Percentiles rank a stretch among this genome's conserved stretches.
Conservation (phyloP, 352 stramenopile species). For the Chrysophaeum taylorii region DNA sequence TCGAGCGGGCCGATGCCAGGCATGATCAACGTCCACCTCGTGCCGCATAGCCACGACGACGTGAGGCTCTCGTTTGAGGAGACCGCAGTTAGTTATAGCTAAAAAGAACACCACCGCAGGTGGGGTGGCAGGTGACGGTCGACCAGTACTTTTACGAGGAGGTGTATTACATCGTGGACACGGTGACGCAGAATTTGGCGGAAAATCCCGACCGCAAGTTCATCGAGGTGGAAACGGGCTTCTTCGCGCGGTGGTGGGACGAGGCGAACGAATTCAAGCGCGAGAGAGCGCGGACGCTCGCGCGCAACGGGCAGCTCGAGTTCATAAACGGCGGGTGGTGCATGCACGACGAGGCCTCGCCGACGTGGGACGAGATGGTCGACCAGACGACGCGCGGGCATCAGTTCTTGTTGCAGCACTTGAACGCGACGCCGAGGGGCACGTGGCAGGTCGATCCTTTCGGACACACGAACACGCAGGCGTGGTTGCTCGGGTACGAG, state of each 20-base stretch:
- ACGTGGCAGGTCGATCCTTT: slow-evolving; percentile 98
- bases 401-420: slow-evolving; percentile 79
- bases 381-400: slow-evolving; percentile 95
- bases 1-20: background rate
- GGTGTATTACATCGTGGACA: slow-evolving; percentile 90
- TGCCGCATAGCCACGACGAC: slow-evolving; percentile 91
- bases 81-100: background rate
- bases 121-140: slow-evolving; percentile 84
- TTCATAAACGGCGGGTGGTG: slow-evolving; percentile 93
- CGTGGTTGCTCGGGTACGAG: slow-evolving; percentile 68
- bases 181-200: slow-evolving; percentile 67
- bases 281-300: slow-evolving; percentile 61
- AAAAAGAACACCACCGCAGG: no score
- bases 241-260: slow-evolving; percentile 92
- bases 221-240: slow-evolving; percentile 85
- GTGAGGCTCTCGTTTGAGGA: slow-evolving; percentile 21
- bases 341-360: slow-evolving; percentile 95
- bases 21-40: slow-evolving; percentile 88
- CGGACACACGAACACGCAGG: slow-evolving; percentile 77
- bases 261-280: slow-evolving; percentile 64
- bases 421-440: slow-evolving; percentile 77
- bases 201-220: slow-evolving; percentile 78
- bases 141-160: slow-evolving; percentile 88
- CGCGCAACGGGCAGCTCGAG: slow-evolving; percentile 74
- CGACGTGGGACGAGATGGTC: slow-evolving; percentile 93